Evolutionary conservation across 2,329 filamentous ascomycete species (phyloP).

Genomic region (Fusarium udum): DNA sequence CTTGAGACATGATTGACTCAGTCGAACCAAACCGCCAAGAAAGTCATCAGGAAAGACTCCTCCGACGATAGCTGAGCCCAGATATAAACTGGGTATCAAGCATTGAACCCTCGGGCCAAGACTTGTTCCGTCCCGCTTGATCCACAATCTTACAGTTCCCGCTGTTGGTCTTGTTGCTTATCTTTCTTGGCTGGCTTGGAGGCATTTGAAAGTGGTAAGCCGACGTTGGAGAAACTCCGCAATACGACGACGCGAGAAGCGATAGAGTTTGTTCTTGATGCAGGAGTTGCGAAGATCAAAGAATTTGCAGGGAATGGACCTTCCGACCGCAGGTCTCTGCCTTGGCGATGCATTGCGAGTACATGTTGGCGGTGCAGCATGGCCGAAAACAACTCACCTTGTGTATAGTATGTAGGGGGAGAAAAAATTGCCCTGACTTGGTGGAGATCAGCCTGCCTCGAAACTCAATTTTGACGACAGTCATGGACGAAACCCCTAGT

Average conservation of each 20-base stretch:
- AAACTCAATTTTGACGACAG: background rate
- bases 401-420: background rate
- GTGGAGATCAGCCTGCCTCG: background rate
- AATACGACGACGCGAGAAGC: background rate
- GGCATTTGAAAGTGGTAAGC: background rate
- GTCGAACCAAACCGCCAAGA: background rate
- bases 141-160: background rate
- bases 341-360: background rate
- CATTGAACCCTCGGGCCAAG: background rate
- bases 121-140: background rate
- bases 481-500: background rate
- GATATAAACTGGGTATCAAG: background rate
- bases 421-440: background rate
- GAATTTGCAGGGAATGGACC: background rate
- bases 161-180: background rate
- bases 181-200: background rate
- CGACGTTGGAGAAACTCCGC: background rate
- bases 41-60: background rate
- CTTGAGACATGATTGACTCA: background rate
- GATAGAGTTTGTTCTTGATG: background rate
- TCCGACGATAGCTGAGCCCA: background rate
- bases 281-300: background rate
- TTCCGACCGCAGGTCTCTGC: fast-evolving
- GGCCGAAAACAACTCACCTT: background rate
- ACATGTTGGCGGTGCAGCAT: background rate